Percentiles rank a stretch among this genome's conserved stretches.
Evolutionary conservation across 805 yeast species (phyloP).

Genomic region (Wickerhamiella lipophila): DNA sequence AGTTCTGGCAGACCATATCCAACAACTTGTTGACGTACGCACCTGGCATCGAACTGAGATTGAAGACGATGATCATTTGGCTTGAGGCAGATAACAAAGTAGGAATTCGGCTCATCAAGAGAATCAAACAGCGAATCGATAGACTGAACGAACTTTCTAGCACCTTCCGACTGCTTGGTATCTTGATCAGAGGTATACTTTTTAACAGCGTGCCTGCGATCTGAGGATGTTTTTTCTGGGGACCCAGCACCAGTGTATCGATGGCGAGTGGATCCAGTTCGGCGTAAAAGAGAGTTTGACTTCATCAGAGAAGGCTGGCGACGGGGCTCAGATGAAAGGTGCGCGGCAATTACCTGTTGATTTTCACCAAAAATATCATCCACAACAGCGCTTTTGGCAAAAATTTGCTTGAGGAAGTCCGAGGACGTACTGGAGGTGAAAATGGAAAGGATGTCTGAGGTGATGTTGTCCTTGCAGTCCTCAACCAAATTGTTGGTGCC

Average conservation of each 20-base stretch:
- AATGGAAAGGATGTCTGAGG: constrained; percentile 31
- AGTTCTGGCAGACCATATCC: constrained; percentile 33
- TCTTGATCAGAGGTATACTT: background rate
- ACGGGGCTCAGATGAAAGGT: constrained; percentile 31
- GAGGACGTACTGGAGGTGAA: constrained; percentile 31
- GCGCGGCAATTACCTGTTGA: constrained; percentile 29
- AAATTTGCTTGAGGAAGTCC: constrained; percentile 27
- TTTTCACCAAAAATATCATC: constrained; percentile 27
- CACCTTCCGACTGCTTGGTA: constrained; percentile 11
- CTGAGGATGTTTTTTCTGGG: constrained; percentile 10
- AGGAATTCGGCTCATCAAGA: constrained; percentile 31
- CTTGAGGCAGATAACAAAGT: constrained; percentile 32
- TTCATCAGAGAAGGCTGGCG: constrained; percentile 30
- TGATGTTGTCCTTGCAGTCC: constrained; percentile 40
- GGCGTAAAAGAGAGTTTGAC: constrained; percentile 6
- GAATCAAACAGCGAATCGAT: constrained; percentile 29
- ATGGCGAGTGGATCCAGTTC: constrained; percentile 10
- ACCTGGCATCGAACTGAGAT: constrained; percentile 32
- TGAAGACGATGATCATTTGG: constrained; percentile 32
- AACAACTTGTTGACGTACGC: constrained; percentile 32
- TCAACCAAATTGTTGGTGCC: constrained; percentile 39
- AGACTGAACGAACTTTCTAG: constrained; percentile 24
- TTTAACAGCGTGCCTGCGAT: constrained; percentile 6
- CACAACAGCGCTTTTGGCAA: constrained; percentile 29
- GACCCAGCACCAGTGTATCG: constrained; percentile 14